A percentile compares a stretch with the other conserved stretches of the same genome.
These are phyloP conservation scores for Trichocladium antarcticum DNA, from an alignment of 495 filamentous ascomycete species.

Conservation along the genomic window DNA sequence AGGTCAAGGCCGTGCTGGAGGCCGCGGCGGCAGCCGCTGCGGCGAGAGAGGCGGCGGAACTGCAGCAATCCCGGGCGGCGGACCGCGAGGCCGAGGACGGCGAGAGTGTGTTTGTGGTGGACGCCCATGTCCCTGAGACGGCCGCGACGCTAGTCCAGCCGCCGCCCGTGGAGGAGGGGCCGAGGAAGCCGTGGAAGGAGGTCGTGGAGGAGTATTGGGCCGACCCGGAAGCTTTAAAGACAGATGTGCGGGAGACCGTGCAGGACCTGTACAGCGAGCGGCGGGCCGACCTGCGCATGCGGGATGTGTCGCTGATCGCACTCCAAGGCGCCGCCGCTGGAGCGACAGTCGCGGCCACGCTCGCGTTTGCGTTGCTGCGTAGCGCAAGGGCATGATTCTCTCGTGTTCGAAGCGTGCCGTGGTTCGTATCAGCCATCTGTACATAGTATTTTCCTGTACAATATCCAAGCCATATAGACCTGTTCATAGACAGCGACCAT, in stretches of 20 bases:
- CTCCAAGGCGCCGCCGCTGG: constrained; percentile 66
- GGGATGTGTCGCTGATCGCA: constrained; percentile 60
- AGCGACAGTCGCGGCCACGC: constrained; percentile 47
- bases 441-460: neutral
- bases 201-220: constrained; percentile 24
- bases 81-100: neutral
- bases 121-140: constrained; percentile 8
- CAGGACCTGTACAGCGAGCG: constrained; percentile 60
- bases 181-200: constrained; percentile 37
- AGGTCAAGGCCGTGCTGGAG: constrained; percentile 18
- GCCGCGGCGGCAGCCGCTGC: constrained; percentile 9
- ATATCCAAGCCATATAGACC: neutral
- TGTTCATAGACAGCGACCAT: neutral
- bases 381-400: constrained; percentile 9
- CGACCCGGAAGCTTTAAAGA: constrained; percentile 30
- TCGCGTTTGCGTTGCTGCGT: constrained; percentile 48
- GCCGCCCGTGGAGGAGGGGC: constrained; percentile 8
- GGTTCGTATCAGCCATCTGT: neutral
- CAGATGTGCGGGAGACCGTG: constrained; percentile 23
- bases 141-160: neutral
- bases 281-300: constrained; percentile 53
- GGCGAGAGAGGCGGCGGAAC: constrained; percentile 10
- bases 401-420: neutral
- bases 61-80: neutral
- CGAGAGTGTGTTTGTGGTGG: neutral